phyloP scores from a whole-genome alignment of 1,139 yeast genomes.

The Pichia inconspicua region DNA sequence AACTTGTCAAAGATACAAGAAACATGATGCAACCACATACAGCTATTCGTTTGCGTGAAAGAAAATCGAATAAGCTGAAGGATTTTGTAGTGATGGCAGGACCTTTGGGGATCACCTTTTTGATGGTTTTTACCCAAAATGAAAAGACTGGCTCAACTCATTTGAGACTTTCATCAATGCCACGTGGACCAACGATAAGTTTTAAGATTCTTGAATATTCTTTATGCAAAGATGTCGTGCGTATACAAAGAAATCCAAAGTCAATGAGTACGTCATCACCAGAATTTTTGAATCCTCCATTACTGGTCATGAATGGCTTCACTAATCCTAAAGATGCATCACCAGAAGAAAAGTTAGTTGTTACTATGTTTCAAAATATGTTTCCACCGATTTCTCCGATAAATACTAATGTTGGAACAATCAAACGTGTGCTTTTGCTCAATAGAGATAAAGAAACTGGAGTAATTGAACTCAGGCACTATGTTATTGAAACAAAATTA shows the following conservation, averaged over 20 bases:
- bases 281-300: constrained; percentile 73
- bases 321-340: constrained; percentile 45
- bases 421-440: constrained; percentile 78
- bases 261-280: constrained; percentile 54
- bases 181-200: constrained; percentile 90
- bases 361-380: constrained; percentile 90
- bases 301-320: constrained; percentile 87
- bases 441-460: constrained; percentile 66
- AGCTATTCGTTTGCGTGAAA: constrained; percentile 77
- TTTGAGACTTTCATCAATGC: constrained; percentile 77
- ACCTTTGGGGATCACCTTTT: constrained; percentile 85
- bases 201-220: constrained; percentile 74
- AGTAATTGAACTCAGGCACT: constrained; percentile 79
- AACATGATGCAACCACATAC: constrained; percentile 95
- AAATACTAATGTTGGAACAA: constrained; percentile 60
- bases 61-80: constrained; percentile 77
- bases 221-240: constrained; percentile 73
- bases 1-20: constrained; percentile 81
- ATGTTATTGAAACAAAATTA: constrained; percentile 77
- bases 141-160: constrained; percentile 73
- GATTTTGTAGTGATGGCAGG: constrained; percentile 97
- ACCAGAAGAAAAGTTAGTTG: constrained; percentile 70
- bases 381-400: constrained; percentile 92
- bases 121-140: constrained; percentile 79
- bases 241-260: constrained; percentile 61